Conservation (phyloP, 352 stramenopile genomes). For the Globisporangium ultimum region DNA sequence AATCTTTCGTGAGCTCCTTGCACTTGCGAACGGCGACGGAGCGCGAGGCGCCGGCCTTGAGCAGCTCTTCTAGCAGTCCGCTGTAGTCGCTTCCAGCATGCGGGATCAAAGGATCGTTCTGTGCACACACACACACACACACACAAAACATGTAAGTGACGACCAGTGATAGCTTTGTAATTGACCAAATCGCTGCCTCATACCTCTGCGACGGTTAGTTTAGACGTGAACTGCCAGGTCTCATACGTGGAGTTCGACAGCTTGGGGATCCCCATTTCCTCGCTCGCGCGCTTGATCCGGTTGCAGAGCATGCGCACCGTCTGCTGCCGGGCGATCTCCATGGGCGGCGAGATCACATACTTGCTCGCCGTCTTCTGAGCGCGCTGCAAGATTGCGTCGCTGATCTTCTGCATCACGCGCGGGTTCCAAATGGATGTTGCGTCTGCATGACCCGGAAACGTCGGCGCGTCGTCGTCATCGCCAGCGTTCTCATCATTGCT, state of each 20-base stretch:
- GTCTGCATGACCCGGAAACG: background rate
- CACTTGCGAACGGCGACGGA: conserved; percentile 61
- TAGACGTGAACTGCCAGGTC: conserved; percentile 82
- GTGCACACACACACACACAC: no score
- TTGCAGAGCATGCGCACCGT: conserved; percentile 58
- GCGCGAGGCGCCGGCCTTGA: conserved; percentile 65
- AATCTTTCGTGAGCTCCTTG: conserved; percentile 52
- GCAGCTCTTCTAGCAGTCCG: conserved; percentile 64
- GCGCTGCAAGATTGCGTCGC: conserved; percentile 14
- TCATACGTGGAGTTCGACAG: conserved; percentile 83
- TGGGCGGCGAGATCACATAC: conserved; percentile 32
- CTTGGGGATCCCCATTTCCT: conserved; percentile 75
- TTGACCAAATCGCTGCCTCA: background rate
- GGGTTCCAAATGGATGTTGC: conserved; percentile 49
- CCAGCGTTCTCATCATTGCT: conserved; percentile 6
- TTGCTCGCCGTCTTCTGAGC: conserved; percentile 5
- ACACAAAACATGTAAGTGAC: background rate
- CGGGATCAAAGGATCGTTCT: conserved; percentile 68
- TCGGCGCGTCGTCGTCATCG: conserved; percentile 1
- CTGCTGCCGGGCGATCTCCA: conserved; percentile 71
- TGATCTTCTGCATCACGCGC: conserved; percentile 31
- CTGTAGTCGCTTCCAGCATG: conserved; percentile 67
- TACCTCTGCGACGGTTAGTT: conserved; percentile 64
- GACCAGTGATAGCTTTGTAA: no score
- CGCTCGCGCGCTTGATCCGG: conserved; percentile 61